These are phyloP conservation scores for Skeletonema costatum DNA, from an alignment of 108 stramenopile genomes.

Conservation along the genomic window DNA sequence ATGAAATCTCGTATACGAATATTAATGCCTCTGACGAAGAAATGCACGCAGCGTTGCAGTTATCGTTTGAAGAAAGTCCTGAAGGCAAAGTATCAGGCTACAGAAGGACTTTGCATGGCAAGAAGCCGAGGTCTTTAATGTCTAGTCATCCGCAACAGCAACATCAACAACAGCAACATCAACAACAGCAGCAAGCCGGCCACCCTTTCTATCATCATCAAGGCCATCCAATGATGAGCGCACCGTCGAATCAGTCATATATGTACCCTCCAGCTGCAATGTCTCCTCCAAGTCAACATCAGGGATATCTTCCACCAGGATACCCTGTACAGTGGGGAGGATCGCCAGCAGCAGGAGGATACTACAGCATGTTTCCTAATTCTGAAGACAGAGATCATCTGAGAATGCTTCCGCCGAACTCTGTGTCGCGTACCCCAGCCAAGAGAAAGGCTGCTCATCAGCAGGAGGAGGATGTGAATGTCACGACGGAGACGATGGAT, in stretches of 20 bases:
- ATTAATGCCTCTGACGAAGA: conserved; percentile 37
- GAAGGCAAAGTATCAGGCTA: neutral
- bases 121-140: neutral
- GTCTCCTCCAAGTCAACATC: neutral
- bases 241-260: neutral
- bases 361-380: neutral
- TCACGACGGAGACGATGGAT: neutral
- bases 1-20: neutral
- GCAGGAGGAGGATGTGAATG: neutral
- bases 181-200: conserved; percentile 6
- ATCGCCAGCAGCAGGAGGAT: neutral
- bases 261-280: neutral
- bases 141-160: neutral
- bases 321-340: neutral
- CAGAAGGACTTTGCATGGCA: neutral
- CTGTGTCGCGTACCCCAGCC: neutral
- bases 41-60: conserved; percentile 30
- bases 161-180: neutral
- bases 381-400: neutral
- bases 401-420: neutral
- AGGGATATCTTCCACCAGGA: neutral
- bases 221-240: neutral
- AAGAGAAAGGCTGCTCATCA: neutral
- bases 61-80: conserved; percentile 42
- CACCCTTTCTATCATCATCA: conserved; percentile 6